Evolutionary conservation across 169 alveolate genomes (phyloP).

Genomic region (Cryptosporidium tyzzeri): DNA sequence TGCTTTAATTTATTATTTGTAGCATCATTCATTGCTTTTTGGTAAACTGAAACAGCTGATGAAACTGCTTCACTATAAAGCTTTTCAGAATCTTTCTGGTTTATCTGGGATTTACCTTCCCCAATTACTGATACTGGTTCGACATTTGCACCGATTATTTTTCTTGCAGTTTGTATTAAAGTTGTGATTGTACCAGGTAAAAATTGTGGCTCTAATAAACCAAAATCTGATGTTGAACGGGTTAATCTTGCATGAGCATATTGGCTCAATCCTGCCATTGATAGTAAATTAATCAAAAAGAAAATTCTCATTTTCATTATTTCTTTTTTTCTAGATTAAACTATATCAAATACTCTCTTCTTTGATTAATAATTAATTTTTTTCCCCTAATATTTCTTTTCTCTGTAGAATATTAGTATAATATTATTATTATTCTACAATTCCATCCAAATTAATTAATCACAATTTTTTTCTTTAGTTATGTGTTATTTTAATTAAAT

Average conservation of each 20-base stretch:
- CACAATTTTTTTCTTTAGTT: no score
- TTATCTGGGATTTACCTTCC: conserved; percentile 55
- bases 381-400: no score
- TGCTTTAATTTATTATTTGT: conserved; percentile 50
- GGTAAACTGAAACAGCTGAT: conserved; percentile 65
- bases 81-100: conserved; percentile 28
- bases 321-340: not conserved
- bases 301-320: not conserved
- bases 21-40: conserved; percentile 76
- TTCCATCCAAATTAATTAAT: not conserved
- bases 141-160: conserved; percentile 65
- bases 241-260: conserved; percentile 47
- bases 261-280: conserved; percentile 3
- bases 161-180: conserved; percentile 74
- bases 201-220: conserved; percentile 65
- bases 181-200: conserved; percentile 71
- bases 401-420: no score
- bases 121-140: conserved; percentile 71
- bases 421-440: no score
- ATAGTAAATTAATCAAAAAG: conserved; percentile 5
- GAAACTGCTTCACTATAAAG: conserved; percentile 64
- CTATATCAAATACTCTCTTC: not conserved
- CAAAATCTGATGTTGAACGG: conserved; percentile 60
- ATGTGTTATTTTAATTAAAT: not conserved
- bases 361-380: no score